phyloP scores from a whole-genome alignment of 768 basidiomycete genomes.

The Boletus insuetus region DNA sequence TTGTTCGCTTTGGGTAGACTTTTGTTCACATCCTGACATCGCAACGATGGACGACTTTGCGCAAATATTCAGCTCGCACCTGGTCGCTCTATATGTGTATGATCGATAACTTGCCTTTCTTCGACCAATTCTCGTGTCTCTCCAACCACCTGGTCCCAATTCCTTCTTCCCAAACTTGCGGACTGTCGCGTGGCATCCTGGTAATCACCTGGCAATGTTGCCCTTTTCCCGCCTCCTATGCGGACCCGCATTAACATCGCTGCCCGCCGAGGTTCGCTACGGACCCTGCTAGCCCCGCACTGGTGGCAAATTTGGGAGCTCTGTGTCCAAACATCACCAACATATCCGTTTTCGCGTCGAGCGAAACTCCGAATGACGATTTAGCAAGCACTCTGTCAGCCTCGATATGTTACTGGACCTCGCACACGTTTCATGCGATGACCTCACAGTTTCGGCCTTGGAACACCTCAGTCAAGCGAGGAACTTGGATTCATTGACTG shows the following conservation, averaged over 20 bases:
- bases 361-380: constrained; percentile 3
- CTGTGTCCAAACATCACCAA: constrained; percentile 20
- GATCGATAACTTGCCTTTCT: constrained; percentile 14
- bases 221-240: constrained; percentile 26
- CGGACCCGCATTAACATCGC: constrained; percentile 17
- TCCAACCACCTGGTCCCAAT: constrained; percentile 7
- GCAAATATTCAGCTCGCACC: constrained; percentile 19
- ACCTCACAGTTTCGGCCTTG: constrained; percentile 18
- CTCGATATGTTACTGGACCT: constrained; percentile 22
- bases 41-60: constrained; percentile 18
- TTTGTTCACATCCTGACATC: not conserved
- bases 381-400: constrained; percentile 15
- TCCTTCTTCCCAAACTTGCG: constrained; percentile 25
- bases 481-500: constrained; percentile 15
- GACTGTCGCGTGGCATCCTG: constrained; percentile 21
- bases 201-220: constrained; percentile 15
- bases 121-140: constrained; percentile 9
- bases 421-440: constrained; percentile 19
- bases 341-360: constrained; percentile 14
- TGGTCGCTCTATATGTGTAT: constrained; percentile 20
- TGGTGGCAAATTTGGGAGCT: constrained; percentile 10
- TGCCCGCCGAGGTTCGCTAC: constrained; percentile 20
- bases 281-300: constrained; percentile 14
- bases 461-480: constrained; percentile 14
- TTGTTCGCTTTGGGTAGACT: not conserved